Conservation (phyloP, 2,329 filamentous ascomycete genomes). For the Albifimbria verrucaria region DNA sequence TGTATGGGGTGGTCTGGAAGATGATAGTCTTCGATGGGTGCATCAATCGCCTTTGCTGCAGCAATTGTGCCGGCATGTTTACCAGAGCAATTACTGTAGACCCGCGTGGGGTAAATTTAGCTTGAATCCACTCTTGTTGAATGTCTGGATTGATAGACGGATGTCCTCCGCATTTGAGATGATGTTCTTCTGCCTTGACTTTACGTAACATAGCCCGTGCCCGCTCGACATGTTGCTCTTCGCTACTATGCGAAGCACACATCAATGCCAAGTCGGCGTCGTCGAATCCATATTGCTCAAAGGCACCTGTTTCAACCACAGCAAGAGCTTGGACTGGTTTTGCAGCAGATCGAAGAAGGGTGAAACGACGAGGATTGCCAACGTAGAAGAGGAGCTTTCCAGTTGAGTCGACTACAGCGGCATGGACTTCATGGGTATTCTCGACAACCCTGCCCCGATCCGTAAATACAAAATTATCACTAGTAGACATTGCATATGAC, state of each 20-base stretch:
- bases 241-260: conserved; percentile 44
- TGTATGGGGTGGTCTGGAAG: conserved; percentile 34
- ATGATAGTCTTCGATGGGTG: conserved; percentile 30
- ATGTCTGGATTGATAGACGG: conserved; percentile 29
- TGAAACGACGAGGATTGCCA: conserved; percentile 38
- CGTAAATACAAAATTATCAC: conserved; percentile 28
- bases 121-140: conserved; percentile 35
- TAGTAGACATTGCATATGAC: no score
- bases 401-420: conserved; percentile 33
- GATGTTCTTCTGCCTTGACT: conserved; percentile 25
- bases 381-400: conserved; percentile 35
- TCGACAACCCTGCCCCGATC: conserved; percentile 38
- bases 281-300: conserved; percentile 32
- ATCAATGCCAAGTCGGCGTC: conserved; percentile 41
- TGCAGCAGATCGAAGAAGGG: conserved; percentile 40
- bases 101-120: conserved; percentile 28
- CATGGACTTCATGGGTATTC: conserved; percentile 41
- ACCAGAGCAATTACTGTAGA: conserved; percentile 45
- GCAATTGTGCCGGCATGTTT: conserved; percentile 47
- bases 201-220: conserved; percentile 35
- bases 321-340: conserved; percentile 44
- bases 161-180: conserved; percentile 42
- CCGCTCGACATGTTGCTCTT: conserved; percentile 35
- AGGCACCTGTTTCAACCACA: conserved; percentile 36
- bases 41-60: conserved; percentile 33